Evolutionary conservation across 768 basidiomycete genomes (phyloP).

Genomic region (Trametes cinnabarina): DNA sequence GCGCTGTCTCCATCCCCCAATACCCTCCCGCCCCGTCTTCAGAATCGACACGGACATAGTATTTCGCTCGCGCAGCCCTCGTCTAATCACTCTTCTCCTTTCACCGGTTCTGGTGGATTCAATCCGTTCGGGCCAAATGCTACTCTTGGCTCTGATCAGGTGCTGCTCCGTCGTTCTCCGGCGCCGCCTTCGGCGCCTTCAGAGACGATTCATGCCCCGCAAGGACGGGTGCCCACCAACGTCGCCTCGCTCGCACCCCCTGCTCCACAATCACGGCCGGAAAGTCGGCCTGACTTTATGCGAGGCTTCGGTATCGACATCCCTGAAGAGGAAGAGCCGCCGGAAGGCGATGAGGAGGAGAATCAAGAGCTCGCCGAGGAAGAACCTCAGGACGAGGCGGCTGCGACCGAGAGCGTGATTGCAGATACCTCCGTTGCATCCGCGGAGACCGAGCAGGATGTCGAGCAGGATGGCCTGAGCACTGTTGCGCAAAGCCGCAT

Average conservation of each 20-base stretch:
- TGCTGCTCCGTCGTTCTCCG: constrained; percentile 26
- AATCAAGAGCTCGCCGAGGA: constrained; percentile 12
- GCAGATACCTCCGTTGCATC: constrained; percentile 17
- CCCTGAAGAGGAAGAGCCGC: constrained; percentile 72
- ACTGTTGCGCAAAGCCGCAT: constrained; percentile 49
- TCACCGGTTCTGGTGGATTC: constrained; percentile 41
- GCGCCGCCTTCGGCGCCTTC: constrained; percentile 27
- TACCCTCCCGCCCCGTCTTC: constrained; percentile 38
- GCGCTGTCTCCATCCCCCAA: constrained; percentile 49
- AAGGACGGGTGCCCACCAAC: constrained; percentile 50
- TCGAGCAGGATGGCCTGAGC: constrained; percentile 41
- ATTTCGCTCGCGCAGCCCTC: constrained; percentile 69
- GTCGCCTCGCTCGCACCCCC: constrained; percentile 47
- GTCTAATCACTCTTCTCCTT: constrained; percentile 33
- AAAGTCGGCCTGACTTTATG: constrained; percentile 67
- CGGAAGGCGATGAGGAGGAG: constrained; percentile 45
- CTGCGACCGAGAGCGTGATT: constrained; percentile 33
- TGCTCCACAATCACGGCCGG: constrained; percentile 43
- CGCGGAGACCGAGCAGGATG: constrained; percentile 24
- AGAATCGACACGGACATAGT: constrained; percentile 67
- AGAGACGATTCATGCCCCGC: constrained; percentile 49
- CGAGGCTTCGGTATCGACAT: constrained; percentile 81
- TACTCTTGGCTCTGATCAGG: constrained; percentile 50
- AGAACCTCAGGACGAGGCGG: constrained; percentile 31
- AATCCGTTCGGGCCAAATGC: constrained; percentile 67